Conservation (phyloP, 78 protist species). For the Anaeramoeba ignava region DNA sequence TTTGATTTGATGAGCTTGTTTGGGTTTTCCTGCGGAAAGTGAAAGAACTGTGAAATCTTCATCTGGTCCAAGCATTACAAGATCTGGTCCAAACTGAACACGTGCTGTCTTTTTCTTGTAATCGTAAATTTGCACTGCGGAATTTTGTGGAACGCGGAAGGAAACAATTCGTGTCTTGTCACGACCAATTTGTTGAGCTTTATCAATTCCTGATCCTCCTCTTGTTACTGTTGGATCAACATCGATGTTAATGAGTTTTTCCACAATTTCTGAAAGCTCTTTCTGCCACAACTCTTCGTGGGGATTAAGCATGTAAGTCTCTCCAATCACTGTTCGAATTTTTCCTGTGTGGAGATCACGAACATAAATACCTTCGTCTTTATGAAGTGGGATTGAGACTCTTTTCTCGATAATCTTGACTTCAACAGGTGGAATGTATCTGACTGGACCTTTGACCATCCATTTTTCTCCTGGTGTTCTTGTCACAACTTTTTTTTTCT, state of each 20-base stretch:
- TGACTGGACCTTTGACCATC: conserved; percentile 52
- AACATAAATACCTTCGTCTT: too few relatives aligned
- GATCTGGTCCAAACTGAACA: conserved; percentile 77
- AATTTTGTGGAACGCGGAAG: conserved; percentile 77
- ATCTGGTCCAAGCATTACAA: conserved; percentile 76
- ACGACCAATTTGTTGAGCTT: too few relatives aligned
- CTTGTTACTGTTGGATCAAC: too few relatives aligned
- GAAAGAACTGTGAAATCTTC: conserved; percentile 73
- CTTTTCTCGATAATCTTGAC: conserved; percentile 61
- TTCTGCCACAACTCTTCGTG: conserved; percentile 66
- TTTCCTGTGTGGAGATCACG: conserved; percentile 61
- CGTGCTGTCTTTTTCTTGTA: conserved; percentile 42
- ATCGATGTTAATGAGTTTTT: conserved; percentile 30
- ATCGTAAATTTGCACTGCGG: conserved; percentile 72
- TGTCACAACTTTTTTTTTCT: too few relatives aligned
- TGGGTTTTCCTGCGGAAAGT: conserved; percentile 80
- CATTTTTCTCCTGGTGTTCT: conserved; percentile 60
- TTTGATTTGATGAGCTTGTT: conserved; percentile 64
- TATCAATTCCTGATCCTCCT: too few relatives aligned
- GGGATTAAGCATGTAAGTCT: conserved; percentile 56
- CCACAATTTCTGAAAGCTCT: conserved; percentile 50
- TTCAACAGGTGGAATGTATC: conserved; percentile 72
- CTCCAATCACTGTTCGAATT: conserved; percentile 54
- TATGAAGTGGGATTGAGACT: conserved; percentile 59
- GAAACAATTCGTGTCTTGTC: conserved; percentile 56